Base-by-base conservation (phyloP, 2,329 filamentous ascomycete species). In the Penicillium sp. region DNA sequence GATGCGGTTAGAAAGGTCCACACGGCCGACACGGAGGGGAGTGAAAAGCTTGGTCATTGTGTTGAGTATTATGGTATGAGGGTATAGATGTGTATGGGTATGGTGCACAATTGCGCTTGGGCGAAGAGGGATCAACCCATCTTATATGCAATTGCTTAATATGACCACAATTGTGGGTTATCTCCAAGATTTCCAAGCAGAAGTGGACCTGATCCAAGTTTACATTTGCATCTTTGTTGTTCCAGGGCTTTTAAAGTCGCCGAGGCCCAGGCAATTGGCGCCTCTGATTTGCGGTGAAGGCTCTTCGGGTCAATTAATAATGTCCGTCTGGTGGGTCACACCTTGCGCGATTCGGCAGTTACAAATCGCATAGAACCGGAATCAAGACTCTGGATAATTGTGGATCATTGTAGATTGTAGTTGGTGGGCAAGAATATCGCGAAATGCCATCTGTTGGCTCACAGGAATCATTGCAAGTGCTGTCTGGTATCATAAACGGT, bases 1-100 rank as follows among this genome's bases (percentile, higher is more conserved):
- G 36, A 87, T 63, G 40, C 80, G 78, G 59, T 78, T 74, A 36
- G 70, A 64, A 29, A 82, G 73, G 13, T 69, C 60, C 57, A 72
- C 57, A 21, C 62, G 57, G 24, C 79, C 79, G 16, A 81, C 62
- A 14, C 65, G 59, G 29, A 81, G 57, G 18, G 78, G 77, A 4
- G 60, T 58, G 59, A 69, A 75, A 61, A 68, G 58, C 29, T 66
- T 69, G 5, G 66, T 58, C 60, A 67, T 64, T 43, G 44, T 58
- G 10, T 31, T 32, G 24, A 9, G 31, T 41, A n/a, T 16, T 29
- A 44, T 31, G 11, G 14, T 5, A 18, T 10, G 14, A 21, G 8
- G 3, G 38, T 21, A 40, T 9, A 21, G 38, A 11, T 34, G 8
- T 21, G 6, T 21, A 40, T 16, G 38, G 16, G 8, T 40, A 40